phyloP scores from a whole-genome alignment of 805 yeast genomes.

The Starmera amethionina region DNA sequence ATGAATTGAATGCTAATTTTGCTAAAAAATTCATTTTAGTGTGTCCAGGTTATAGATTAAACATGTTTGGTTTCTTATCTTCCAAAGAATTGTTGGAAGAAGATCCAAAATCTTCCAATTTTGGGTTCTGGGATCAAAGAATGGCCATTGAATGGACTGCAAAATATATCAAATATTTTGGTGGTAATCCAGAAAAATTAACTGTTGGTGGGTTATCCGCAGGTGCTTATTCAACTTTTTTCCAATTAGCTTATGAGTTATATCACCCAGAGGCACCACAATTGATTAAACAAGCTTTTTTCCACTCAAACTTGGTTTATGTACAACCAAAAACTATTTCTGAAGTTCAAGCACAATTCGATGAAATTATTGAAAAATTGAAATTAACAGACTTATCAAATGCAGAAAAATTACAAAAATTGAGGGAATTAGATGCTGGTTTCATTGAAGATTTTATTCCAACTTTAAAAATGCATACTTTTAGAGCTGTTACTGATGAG shows the following conservation, averaged over 20 bases:
- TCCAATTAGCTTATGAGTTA: constrained; percentile 31
- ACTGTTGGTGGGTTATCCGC: constrained; percentile 39
- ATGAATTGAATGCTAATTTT: constrained; percentile 19
- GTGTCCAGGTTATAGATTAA: constrained; percentile 30
- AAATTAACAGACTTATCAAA: constrained; percentile 10
- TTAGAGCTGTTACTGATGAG: constrained; percentile 31
- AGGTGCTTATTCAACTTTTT: constrained; percentile 34
- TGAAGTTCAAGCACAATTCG: constrained; percentile 27
- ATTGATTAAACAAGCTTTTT: constrained; percentile 27
- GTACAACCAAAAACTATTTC: constrained; percentile 28
- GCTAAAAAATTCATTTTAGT: constrained; percentile 27
- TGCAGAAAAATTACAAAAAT: constrained; percentile 13
- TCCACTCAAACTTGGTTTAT: constrained; percentile 27
- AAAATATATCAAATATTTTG: constrained; percentile 31
- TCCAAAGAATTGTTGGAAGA: constrained; percentile 27
- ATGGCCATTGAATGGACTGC: constrained; percentile 36
- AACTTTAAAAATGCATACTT: constrained; percentile 20
- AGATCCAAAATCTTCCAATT: constrained; percentile 24
- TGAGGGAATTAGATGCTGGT: constrained; percentile 14
- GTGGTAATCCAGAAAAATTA: constrained; percentile 34
- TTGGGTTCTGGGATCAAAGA: constrained; percentile 39
- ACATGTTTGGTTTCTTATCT: constrained; percentile 27
- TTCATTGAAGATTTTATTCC: constrained; percentile 17
- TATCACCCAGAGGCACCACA: constrained; percentile 30
- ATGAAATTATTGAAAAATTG: constrained; percentile 22